Conservation (phyloP, 495 filamentous ascomycete genomes). For the Parathielavia hyrcaniae region DNA sequence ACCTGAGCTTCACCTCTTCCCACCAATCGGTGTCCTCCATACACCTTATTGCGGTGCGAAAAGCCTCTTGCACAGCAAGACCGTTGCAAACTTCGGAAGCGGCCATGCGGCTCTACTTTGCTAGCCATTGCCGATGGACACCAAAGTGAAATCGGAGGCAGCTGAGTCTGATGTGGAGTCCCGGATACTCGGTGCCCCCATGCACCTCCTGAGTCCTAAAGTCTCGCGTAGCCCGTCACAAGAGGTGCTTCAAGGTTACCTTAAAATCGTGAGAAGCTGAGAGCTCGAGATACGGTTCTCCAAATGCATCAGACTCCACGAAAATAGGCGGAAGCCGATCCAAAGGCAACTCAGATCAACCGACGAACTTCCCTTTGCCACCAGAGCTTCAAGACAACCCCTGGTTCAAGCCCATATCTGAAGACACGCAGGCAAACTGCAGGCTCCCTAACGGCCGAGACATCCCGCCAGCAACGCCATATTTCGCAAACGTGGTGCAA, state of each 20-base stretch:
- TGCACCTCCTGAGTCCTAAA: background rate
- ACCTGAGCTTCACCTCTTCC: background rate
- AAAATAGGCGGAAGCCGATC: too few relatives aligned
- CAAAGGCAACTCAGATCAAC: too few relatives aligned
- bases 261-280: too few relatives aligned
- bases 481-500: background rate
- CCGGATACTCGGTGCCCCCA: background rate
- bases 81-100: background rate
- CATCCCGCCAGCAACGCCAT: background rate
- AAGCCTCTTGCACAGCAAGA: constrained; percentile 5
- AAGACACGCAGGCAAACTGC: constrained; percentile 7
- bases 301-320: too few relatives aligned
- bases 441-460: constrained; percentile 24
- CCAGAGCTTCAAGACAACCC: too few relatives aligned
- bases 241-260: too few relatives aligned
- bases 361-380: too few relatives aligned
- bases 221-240: background rate
- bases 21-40: background rate
- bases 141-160: background rate
- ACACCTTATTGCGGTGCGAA: background rate
- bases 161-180: background rate
- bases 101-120: background rate
- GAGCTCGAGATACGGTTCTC: too few relatives aligned
- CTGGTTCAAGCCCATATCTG: background rate
- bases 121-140: background rate